Evolutionary conservation across 2,329 filamentous ascomycete genomes (phyloP), one percentile per base, ranked within the genome.

Genomic region (Diaporthe sp.): DNA sequence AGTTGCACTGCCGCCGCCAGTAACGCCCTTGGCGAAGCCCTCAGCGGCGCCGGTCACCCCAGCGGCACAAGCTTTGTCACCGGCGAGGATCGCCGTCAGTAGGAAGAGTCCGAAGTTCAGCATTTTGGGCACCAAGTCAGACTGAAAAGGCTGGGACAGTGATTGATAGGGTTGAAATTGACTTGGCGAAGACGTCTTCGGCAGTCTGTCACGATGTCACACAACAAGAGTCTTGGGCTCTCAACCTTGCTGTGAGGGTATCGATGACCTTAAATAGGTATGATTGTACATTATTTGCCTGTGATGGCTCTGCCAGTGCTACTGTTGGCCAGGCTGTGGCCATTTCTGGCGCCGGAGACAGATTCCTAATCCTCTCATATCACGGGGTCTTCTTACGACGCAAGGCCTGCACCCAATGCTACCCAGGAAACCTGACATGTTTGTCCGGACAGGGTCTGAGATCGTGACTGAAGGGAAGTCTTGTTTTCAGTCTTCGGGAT

Each of bases 1-100:
- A 9, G 85, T 82, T 22, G 88, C 90, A 75, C 79, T 85, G 68
- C 90, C 91, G 79, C 91, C 91, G 57, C 91, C 91, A 25, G 91
- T 93, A 47, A 90, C 88, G 68, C 89, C 88, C 75, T 83, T 82
- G 61, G 84, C 85, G 77, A 87, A 86, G 20, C 86, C 86, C 76
- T 86, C 83, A 17, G 86, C 82, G 10, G 82, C 78, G 71, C 85
- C 84, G 22, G 80, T 81, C 39, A 85, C 84, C 53, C 73, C 73
- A 31, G 76, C 78, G 2, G 71, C 65, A 13, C 4, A 55, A 10
- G 47, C 49, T 28, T 12, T 53, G 28, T 37, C 63, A 12, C 57
- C 57, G 34, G 57, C 57, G 58, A 70, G 34, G 47, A 70, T 13
- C 31, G 49, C 47, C 47, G 65, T 42, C n/a, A 70, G 34, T 2